Base-by-base conservation (phyloP, 768 basidiomycete genomes). In the Porphyrellus cyaneotinctus region DNA sequence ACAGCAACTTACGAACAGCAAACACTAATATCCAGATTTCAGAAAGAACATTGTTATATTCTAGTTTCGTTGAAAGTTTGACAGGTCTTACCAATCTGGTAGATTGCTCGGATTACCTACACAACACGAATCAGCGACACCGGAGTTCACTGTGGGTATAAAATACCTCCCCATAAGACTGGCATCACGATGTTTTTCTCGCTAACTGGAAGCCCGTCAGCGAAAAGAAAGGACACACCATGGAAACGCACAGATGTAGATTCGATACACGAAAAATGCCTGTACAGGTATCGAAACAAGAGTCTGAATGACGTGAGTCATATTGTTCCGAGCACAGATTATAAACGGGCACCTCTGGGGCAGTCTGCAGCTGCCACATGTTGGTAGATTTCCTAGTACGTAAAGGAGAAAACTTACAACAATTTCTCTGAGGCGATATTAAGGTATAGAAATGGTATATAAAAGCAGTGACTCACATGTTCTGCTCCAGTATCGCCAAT, bases 71-170 rank as follows among this genome's bases (percentile, higher is more conserved):
- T 9, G 9, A 28, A 9, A 28, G 26, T 18, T 2, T 6, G 11
- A n/a, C 2, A 8, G 8, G n/a, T 18, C 56, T 46, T 18, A 61
- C 56, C 52, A 4, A 61, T n/a, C 14, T 58, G 58, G 18, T 17
- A 44, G 2, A 47, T 28, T 17, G 24, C 45, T 22, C 28, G 24
- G 7, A 47, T 15, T 37, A 12, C 6, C 59, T 60, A 28, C 7
- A 37, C n/a, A 11, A 1, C 10, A n/a, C 7, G 9, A 1, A n/a
- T 46, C 9, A 9, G 5, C 9, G 4, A 23, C n/a, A 39, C 9
- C 18, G 9, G 3, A 22, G 13, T 22, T 37, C 4, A 0, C 2
- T 28, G 3, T 2, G 1, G 1, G 11, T 22, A 38, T 15, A 33
- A 20, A 26, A 4, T 10, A 9, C 59, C 11, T 37, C 56, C 58